These are phyloP conservation scores for Heterobasidion parviporum DNA, from an alignment of 1,284 basidiomycete genomes.

Conservation along the genomic window DNA sequence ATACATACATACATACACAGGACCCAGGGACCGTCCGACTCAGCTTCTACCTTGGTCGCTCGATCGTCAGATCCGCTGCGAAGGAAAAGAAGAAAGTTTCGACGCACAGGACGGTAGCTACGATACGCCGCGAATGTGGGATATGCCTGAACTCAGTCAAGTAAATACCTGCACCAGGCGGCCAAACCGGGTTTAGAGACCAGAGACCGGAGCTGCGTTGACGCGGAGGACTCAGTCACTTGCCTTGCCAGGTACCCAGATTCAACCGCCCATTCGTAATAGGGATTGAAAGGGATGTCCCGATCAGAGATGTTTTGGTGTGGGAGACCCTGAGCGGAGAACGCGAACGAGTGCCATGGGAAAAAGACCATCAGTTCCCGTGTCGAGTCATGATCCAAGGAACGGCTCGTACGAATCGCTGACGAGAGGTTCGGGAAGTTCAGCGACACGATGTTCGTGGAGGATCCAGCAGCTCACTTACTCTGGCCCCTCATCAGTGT, in stretches of 20 bases:
- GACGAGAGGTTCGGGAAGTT: neutral
- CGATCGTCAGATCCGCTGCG: neutral
- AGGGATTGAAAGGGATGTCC: constrained; percentile 76
- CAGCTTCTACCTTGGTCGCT: neutral
- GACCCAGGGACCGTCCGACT: too few species aligned
- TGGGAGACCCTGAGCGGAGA: constrained; percentile 64
- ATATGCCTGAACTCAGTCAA: constrained; percentile 72
- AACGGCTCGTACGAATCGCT: constrained; percentile 62
- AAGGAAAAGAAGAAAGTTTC: neutral
- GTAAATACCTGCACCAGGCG: constrained; percentile 56
- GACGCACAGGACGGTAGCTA: constrained; percentile 76
- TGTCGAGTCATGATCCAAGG: neutral
- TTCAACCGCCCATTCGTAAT: constrained; percentile 79
- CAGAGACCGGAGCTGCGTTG: neutral
- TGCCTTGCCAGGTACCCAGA: constrained; percentile 89
- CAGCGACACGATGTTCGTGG: neutral
- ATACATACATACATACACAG: too few species aligned
- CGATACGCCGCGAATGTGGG: constrained; percentile 59
- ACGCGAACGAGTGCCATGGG: neutral
- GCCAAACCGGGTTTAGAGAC: neutral
- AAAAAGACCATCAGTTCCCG: neutral
- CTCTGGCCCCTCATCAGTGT: constrained; percentile 90
- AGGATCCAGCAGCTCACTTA: constrained; percentile 26
- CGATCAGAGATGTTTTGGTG: constrained; percentile 81
- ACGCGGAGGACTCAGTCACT: constrained; percentile 5